A percentile compares a stretch with the other conserved stretches of the same genome.
These are phyloP conservation scores for Mucor plumbeus DNA, from an alignment of 371 early-diverging fungal genomes.

Conservation along the genomic window DNA sequence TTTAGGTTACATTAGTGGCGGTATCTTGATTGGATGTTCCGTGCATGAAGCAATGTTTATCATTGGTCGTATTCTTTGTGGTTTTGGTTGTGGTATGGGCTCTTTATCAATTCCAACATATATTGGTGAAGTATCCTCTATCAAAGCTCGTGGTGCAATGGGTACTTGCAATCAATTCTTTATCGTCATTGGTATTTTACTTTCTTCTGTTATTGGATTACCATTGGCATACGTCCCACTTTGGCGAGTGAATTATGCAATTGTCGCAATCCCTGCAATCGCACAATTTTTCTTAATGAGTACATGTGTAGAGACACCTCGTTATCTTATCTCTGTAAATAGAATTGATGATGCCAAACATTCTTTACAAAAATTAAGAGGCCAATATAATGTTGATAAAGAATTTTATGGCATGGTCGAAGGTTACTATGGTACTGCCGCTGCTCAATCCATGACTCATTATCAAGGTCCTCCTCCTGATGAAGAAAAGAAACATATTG, in stretches of 20 bases:
- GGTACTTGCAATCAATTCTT: slow-evolving; percentile 84
- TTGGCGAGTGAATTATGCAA: slow-evolving; percentile 70
- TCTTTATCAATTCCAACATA: slow-evolving; percentile 82
- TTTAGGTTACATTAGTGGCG: slow-evolving; percentile 65
- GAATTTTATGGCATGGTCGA: slow-evolving; percentile 19
- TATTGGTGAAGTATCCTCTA: slow-evolving; percentile 81
- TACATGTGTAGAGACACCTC: slow-evolving; percentile 67
- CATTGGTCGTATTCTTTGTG: slow-evolving; percentile 79
- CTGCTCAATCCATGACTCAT: neutral
- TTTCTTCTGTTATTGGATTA: slow-evolving; percentile 67
- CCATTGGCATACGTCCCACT: slow-evolving; percentile 64
- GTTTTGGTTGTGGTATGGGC: slow-evolving; percentile 81
- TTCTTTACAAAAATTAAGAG: slow-evolving; percentile 59
- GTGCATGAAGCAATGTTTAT: slow-evolving; percentile 63
- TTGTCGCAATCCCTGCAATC: slow-evolving; percentile 72
- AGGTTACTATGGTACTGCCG: neutral
- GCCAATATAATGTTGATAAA: slow-evolving; percentile 6
- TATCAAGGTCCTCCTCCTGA: slow-evolving; percentile 2
- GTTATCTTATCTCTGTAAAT: slow-evolving; percentile 58
- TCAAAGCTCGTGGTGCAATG: slow-evolving; percentile 69
- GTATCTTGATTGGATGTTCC: slow-evolving; percentile 62
- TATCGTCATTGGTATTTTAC: slow-evolving; percentile 76
- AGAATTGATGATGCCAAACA: slow-evolving; percentile 59
- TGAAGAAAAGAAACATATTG: slow-evolving; percentile 1
- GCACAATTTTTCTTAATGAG: slow-evolving; percentile 70